Conservation (phyloP, 2,329 filamentous ascomycete species). For the Diplocarpon mali region DNA sequence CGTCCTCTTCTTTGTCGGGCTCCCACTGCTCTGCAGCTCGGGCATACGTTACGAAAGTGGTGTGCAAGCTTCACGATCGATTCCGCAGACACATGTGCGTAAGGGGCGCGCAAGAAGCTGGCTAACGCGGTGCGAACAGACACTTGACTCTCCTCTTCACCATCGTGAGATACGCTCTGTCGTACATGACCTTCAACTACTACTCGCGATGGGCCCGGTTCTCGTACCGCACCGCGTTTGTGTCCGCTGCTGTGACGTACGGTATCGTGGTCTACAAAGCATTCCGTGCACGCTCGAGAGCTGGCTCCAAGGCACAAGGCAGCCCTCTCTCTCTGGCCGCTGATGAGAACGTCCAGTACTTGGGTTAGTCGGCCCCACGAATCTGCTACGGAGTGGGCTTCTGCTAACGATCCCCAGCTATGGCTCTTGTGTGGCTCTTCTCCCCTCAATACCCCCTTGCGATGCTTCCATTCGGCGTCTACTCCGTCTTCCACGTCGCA, state of each 20-base stretch:
- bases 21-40: constrained; percentile 1
- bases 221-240: constrained; percentile 81
- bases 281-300: constrained; percentile 72
- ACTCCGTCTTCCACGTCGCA: constrained; percentile 96
- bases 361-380: constrained; percentile 50
- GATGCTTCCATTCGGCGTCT: constrained; percentile 87
- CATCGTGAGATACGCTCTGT: constrained; percentile 72
- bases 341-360: constrained; percentile 97
- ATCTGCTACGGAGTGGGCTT: not conserved
- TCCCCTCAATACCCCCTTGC: constrained; percentile 81
- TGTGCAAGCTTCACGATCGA: constrained; percentile 5
- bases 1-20: constrained; percentile 30
- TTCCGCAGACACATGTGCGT: not conserved
- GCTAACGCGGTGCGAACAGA: constrained; percentile 35
- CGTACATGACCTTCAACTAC: constrained; percentile 83
- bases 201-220: constrained; percentile 66
- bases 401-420: constrained; percentile 43
- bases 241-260: constrained; percentile 84
- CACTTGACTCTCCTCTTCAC: constrained; percentile 78
- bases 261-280: constrained; percentile 99
- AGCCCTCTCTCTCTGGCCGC: constrained; percentile 56
- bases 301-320: constrained; percentile 46
- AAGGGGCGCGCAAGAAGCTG: constrained; percentile 1
- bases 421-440: constrained; percentile 93
- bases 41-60: constrained; percentile 3